Evolutionary conservation across 768 basidiomycete species (phyloP).

Genomic region (Russula griseocarnosa): DNA sequence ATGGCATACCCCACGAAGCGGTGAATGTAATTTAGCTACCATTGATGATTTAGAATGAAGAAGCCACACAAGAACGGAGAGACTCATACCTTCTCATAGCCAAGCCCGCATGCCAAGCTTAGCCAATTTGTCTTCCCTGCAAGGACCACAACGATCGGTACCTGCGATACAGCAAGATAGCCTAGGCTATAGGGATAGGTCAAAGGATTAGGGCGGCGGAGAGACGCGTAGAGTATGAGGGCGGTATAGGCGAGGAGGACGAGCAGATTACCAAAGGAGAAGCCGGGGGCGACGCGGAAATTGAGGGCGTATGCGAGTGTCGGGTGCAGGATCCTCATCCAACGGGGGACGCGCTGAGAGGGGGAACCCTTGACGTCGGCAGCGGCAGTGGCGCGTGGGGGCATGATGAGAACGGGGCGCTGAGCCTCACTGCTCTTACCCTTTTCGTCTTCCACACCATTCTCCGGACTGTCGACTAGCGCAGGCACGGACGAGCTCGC

Average conservation of each 20-base stretch:
- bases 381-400: background rate
- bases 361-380: background rate
- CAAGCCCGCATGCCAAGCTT: constrained; percentile 39
- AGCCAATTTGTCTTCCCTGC: constrained; percentile 50
- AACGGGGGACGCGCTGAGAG: constrained; percentile 34
- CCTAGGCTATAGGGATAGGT: constrained; percentile 36
- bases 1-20: constrained; percentile 46
- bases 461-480: constrained; percentile 2
- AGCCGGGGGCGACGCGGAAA: constrained; percentile 36
- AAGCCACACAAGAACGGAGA: background rate
- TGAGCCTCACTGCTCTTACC: background rate
- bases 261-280: constrained; percentile 39
- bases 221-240: constrained; percentile 37
- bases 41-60: constrained; percentile 12
- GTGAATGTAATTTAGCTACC: constrained; percentile 51
- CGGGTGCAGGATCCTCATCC: constrained; percentile 37
- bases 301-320: constrained; percentile 34
- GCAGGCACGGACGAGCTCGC: background rate
- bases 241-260: constrained; percentile 38
- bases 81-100: constrained; percentile 45
- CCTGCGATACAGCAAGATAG: constrained; percentile 42
- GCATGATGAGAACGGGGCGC: background rate
- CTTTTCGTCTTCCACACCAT: background rate
- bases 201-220: constrained; percentile 38
- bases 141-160: constrained; percentile 43